Conservation (phyloP, 176 grass and related monocot genomes). For the Avena sativa region DNA sequence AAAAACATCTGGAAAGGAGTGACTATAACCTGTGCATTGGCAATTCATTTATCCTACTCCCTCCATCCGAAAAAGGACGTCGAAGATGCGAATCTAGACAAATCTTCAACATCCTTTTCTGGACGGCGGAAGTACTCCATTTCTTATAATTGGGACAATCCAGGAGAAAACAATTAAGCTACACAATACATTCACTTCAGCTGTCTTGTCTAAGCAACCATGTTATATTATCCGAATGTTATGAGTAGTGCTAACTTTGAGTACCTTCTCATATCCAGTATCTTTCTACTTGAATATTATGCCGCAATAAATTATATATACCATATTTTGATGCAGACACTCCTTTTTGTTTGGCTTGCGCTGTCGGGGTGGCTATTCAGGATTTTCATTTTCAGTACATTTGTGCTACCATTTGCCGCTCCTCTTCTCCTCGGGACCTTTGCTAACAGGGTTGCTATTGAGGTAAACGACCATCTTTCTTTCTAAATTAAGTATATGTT, state of each 20-base stretch:
- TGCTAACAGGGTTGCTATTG: slow-evolving; percentile 82
- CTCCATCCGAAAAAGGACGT: no score
- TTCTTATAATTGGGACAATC: background rate
- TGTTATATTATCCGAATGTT: background rate
- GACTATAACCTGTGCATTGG: background rate
- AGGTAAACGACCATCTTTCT: slow-evolving; percentile 47
- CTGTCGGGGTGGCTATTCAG: slow-evolving; percentile 96
- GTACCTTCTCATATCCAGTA: background rate
- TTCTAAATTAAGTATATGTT: slow-evolving; percentile 16
- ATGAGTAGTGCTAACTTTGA: background rate
- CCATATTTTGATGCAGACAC: slow-evolving; percentile 61
- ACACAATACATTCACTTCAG: background rate
- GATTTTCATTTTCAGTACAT: slow-evolving; percentile 80
- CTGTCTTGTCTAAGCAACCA: slow-evolving; percentile 5
- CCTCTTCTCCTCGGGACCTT: slow-evolving; percentile 89
- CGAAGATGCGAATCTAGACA: no score
- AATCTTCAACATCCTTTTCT: no score
- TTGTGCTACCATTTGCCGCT: slow-evolving; percentile 79
- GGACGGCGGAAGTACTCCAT: no score
- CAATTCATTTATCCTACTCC: slow-evolving; percentile 10
- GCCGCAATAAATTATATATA: background rate
- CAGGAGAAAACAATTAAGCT: background rate
- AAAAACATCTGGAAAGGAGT: background rate
- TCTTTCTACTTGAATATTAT: background rate
- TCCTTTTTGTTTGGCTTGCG: slow-evolving; percentile 83